These are phyloP conservation scores for Chaetomium sp. DNA, from an alignment of 2,329 filamentous ascomycete genomes.

Conservation along the genomic window DNA sequence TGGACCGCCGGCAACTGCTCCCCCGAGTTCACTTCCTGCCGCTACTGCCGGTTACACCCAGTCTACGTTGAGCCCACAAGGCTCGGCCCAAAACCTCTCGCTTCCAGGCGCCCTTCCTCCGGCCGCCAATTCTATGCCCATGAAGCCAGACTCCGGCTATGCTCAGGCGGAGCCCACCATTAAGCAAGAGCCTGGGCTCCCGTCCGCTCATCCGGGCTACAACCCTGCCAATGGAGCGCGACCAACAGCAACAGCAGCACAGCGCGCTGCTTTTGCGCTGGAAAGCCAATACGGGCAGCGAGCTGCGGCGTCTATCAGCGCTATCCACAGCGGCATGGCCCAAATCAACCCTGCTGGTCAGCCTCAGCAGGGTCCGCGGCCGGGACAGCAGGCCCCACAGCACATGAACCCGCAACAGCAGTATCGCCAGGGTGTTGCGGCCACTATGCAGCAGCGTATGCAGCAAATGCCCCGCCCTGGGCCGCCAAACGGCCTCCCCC, in stretches of 20 bases:
- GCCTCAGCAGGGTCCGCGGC: constrained; percentile 28
- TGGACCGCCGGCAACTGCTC: constrained; percentile 34
- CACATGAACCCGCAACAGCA: constrained; percentile 40
- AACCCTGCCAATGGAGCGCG: constrained; percentile 39
- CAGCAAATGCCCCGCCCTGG: constrained; percentile 39
- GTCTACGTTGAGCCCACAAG: constrained; percentile 42
- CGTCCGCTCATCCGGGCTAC: constrained; percentile 40
- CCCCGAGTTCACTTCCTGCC: constrained; percentile 32
- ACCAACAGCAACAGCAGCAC: constrained; percentile 51
- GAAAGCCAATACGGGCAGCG: constrained; percentile 63
- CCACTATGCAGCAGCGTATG: constrained; percentile 40
- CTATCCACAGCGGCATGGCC: constrained; percentile 54
- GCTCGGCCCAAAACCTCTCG: constrained; percentile 35
- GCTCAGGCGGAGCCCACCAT: constrained; percentile 51
- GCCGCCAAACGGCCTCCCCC: constrained; percentile 46
- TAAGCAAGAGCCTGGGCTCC: constrained; percentile 52
- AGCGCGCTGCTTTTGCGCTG: constrained; percentile 59
- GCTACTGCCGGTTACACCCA: constrained; percentile 39
- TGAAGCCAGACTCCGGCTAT: constrained; percentile 35
- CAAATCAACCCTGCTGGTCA: constrained; percentile 22
- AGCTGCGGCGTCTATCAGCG: constrained; percentile 67
- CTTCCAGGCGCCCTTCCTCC: constrained; percentile 38
- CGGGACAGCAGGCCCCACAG: constrained; percentile 38
- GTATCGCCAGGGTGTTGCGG: constrained; percentile 42
- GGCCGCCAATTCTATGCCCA: constrained; percentile 38